Evolutionary conservation across 1,139 yeast genomes (phyloP).

Genomic region (Petasospora rhodanensis): DNA sequence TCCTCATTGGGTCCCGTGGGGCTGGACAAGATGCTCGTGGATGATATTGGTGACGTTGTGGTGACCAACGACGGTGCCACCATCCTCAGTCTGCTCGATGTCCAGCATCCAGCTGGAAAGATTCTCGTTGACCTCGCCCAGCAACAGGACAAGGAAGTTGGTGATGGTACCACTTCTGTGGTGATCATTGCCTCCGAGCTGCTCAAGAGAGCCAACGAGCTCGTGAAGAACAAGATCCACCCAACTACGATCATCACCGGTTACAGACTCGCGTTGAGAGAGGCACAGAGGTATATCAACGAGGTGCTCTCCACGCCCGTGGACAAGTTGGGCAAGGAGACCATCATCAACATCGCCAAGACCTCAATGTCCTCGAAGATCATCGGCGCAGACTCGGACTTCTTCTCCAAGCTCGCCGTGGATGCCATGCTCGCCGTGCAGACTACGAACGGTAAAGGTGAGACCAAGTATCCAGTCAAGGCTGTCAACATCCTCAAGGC

Average conservation of each 20-base stretch:
- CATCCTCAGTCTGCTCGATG: conserved; percentile 82
- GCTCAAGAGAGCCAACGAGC: conserved; percentile 86
- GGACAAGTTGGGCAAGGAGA: conserved; percentile 78
- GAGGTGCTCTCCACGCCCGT: conserved; percentile 83
- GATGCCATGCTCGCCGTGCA: conserved; percentile 95
- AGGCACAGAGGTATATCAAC: conserved; percentile 83
- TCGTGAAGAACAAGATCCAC: conserved; percentile 89
- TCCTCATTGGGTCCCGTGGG: conserved; percentile 98
- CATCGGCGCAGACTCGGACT: conserved; percentile 92
- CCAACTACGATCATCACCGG: conserved; percentile 98
- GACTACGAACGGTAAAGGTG: conserved; percentile 85
- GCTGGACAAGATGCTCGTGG: conserved; percentile 96
- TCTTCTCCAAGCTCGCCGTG: conserved; percentile 86
- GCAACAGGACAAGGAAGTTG: conserved; percentile 98
- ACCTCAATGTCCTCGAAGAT: conserved; percentile 97
- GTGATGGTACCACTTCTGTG: conserved; percentile 97
- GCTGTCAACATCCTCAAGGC: conserved; percentile 96
- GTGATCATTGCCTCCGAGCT: conserved; percentile 94
- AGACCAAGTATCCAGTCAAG: conserved; percentile 89
- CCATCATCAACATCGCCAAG: conserved; percentile 81
- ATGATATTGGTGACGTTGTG: conserved; percentile 98
- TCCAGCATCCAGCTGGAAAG: conserved; percentile 98
- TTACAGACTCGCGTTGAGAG: conserved; percentile 87
- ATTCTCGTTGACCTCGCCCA: conserved; percentile 96
- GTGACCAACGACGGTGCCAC: conserved; percentile 99